Evolutionary conservation across 805 yeast genomes (phyloP).

Genomic region (Scheffersomyces stipitis): DNA sequence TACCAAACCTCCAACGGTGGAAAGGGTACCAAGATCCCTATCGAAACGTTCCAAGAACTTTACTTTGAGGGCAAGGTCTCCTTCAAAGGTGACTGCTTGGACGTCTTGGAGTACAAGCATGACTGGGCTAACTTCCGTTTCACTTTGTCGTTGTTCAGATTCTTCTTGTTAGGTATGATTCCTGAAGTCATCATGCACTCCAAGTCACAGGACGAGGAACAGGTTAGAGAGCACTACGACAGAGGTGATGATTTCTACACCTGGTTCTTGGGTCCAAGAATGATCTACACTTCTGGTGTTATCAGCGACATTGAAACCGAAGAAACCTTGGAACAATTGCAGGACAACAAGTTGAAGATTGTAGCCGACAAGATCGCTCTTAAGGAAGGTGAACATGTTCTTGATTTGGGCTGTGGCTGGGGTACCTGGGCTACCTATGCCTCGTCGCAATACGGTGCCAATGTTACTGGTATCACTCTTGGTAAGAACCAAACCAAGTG

Average conservation of each 20-base stretch:
- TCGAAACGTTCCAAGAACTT: constrained; percentile 88
- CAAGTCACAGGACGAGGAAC: constrained; percentile 93
- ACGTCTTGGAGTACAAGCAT: constrained; percentile 80
- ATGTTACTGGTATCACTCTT: constrained; percentile 84
- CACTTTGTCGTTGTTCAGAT: constrained; percentile 74
- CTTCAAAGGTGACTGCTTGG: constrained; percentile 85
- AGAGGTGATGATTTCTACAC: constrained; percentile 94
- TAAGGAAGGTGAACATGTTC: constrained; percentile 67
- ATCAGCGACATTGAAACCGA: constrained; percentile 57
- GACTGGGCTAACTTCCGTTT: constrained; percentile 87
- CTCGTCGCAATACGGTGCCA: constrained; percentile 78
- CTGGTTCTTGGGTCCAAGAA: constrained; percentile 92
- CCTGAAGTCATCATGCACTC: constrained; percentile 93
- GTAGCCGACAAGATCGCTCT: constrained; percentile 86
- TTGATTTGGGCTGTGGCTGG: constrained; percentile 96
- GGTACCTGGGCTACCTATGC: constrained; percentile 88
- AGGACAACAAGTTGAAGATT: constrained; percentile 84
- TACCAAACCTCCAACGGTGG: constrained; percentile 50
- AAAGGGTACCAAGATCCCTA: constrained; percentile 71
- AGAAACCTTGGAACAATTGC: constrained; percentile 77
- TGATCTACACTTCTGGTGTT: constrained; percentile 89
- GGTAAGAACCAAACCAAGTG: constrained; percentile 90
- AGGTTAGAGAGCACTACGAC: constrained; percentile 92
- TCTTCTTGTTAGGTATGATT: constrained; percentile 81
- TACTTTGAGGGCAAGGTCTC: constrained; percentile 81